These are phyloP conservation scores for Mucor irregularis DNA, from an alignment of 371 early-diverging fungal species.

Conservation along the genomic window DNA sequence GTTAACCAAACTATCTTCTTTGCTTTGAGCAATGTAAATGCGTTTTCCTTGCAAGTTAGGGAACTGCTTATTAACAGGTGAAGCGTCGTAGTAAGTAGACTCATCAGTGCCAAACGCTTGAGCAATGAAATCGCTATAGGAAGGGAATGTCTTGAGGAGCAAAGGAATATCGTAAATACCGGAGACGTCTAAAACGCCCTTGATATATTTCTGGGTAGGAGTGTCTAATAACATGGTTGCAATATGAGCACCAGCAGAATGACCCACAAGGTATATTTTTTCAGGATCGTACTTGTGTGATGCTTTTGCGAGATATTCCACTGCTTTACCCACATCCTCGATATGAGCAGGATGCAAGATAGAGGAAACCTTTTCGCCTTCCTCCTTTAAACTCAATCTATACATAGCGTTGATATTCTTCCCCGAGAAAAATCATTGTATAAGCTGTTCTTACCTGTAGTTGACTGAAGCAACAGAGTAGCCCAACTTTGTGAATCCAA, in stretches of 20 bases:
- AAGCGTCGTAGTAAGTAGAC: conserved; percentile 35
- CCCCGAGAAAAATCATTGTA: too few species aligned
- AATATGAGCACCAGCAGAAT: conserved; percentile 85
- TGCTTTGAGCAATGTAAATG: conserved; percentile 66
- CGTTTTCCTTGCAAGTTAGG: conserved; percentile 25
- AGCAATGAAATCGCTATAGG: conserved; percentile 68
- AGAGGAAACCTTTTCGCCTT: conserved; percentile 9
- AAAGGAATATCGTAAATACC: conserved; percentile 80
- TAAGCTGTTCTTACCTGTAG: conserved; percentile 65
- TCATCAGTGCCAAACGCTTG: conserved; percentile 64
- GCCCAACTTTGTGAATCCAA: conserved; percentile 36
- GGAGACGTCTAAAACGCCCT: conserved; percentile 67
- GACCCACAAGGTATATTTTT: conserved; percentile 68
- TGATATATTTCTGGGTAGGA: conserved; percentile 5
- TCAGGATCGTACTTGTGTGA: conserved; percentile 35
- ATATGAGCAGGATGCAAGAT: conserved; percentile 63
- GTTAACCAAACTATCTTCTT: conserved; percentile 68
- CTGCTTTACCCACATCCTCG: conserved; percentile 53
- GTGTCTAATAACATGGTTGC: conserved; percentile 58
- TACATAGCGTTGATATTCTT: too few species aligned
- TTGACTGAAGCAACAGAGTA: conserved; percentile 68
- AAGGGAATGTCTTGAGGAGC: conserved; percentile 62
- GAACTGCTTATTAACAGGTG: conserved; percentile 37
- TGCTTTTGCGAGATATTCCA: conserved; percentile 41
- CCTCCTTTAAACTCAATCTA: conserved; percentile 35